Conservation (phyloP, 768 basidiomycete species). For the Leccinum boreale region DNA sequence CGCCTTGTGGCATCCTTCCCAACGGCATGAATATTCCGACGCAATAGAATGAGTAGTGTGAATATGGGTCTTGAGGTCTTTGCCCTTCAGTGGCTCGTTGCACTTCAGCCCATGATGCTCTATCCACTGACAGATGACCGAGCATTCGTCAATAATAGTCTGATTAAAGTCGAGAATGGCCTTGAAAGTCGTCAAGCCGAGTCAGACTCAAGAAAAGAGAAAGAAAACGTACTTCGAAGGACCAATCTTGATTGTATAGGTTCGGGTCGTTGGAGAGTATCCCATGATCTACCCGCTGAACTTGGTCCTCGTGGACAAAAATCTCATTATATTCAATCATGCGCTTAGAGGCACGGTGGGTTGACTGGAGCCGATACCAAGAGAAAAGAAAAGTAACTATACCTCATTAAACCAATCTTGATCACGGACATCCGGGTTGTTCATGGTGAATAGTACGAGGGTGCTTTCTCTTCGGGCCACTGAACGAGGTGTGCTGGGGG, state of each 20-base stretch:
- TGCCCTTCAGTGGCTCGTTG: not conserved
- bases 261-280: slow-evolving; percentile 1
- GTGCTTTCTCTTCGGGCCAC: not conserved
- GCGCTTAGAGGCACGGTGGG: not conserved
- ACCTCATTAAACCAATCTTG: not conserved
- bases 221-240: not conserved
- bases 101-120: not conserved
- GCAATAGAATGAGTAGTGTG: not conserved
- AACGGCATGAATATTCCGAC: slow-evolving; percentile 10
- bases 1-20: not conserved
- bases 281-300: slow-evolving; percentile 3
- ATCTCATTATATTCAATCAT: not conserved
- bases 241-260: not conserved
- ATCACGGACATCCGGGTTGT: not conserved
- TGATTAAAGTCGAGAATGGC: slow-evolving; percentile 1
- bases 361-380: not conserved
- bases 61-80: slow-evolving; percentile 7
- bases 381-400: not conserved
- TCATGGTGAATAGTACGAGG: not conserved
- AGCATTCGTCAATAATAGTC: not conserved
- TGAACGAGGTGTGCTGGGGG: not conserved
- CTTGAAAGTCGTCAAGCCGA: not conserved
- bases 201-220: not conserved
- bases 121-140: slow-evolving; percentile 2
- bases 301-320: not conserved